Percentiles rank a stretch among this genome's conserved stretches.
Evolutionary conservation across 148 eudicot species (phyloP).

Genomic region (Vaccinium corymbosum): DNA sequence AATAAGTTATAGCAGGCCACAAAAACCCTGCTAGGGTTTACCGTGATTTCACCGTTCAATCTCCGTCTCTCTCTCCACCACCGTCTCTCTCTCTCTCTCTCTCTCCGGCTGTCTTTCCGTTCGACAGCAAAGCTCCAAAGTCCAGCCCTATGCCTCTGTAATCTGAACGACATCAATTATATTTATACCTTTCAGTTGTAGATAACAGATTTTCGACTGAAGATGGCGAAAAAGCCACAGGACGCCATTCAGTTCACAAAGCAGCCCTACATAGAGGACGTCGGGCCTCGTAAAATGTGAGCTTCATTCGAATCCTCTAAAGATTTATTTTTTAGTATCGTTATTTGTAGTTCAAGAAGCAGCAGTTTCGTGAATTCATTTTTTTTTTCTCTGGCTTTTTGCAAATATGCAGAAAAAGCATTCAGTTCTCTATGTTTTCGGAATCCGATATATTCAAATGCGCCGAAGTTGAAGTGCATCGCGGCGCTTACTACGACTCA

Average conservation of each 20-base stretch:
- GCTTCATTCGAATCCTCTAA: not conserved
- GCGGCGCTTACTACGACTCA: conserved; percentile 42
- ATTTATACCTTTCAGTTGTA: not conserved
- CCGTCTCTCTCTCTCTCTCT: not conserved
- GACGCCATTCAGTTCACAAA: conserved; percentile 60
- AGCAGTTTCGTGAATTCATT: not conserved
- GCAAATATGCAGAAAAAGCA: conserved; percentile 53
- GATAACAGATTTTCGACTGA: not conserved
- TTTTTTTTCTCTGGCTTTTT: not conserved
- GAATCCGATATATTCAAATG: conserved; percentile 51
- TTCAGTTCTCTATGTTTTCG: conserved; percentile 56
- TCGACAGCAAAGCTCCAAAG: not conserved
- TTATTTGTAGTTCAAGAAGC: not conserved
- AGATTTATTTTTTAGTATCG: not conserved
- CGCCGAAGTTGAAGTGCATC: conserved; percentile 60
- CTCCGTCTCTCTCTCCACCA: not conserved
- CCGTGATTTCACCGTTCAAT: not conserved
- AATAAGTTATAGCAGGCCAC: not conserved
- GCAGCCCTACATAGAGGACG: conserved; percentile 66
- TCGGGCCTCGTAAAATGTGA: conserved; percentile 73
- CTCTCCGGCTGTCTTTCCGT: not conserved
- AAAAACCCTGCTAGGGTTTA: not conserved
- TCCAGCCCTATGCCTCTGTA: not conserved
- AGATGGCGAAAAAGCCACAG: conserved; percentile 27
- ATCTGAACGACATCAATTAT: not conserved